A percentile compares a stretch with the other conserved stretches of the same genome.
Evolutionary conservation across 2,329 filamentous ascomycete species (phyloP).

Genomic region (Hypoxylon sp.): DNA sequence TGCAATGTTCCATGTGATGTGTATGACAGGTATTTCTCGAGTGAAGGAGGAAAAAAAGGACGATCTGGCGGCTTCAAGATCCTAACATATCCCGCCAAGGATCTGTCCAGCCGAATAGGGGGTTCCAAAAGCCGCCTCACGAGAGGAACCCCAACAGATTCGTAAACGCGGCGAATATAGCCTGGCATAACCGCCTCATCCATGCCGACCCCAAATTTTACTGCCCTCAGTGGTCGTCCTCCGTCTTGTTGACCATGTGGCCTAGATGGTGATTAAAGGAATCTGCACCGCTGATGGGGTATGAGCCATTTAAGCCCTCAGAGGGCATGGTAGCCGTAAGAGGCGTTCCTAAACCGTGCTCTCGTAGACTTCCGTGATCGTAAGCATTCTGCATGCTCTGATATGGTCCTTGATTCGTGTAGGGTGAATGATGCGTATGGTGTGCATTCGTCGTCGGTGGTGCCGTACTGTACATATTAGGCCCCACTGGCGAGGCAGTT

Average conservation of each 20-base stretch:
- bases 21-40: constrained; percentile 20
- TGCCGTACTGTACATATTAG: constrained; percentile 43
- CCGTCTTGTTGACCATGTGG: constrained; percentile 40
- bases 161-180: constrained; percentile 1
- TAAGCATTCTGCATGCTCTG: constrained; percentile 40
- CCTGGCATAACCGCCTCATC: not conserved
- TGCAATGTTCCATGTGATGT: constrained; percentile 38
- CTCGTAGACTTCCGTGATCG: constrained; percentile 41
- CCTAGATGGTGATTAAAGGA: constrained; percentile 33
- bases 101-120: constrained; percentile 11
- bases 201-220: not conserved
- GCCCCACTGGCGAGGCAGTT: constrained; percentile 42
- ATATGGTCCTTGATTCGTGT: constrained; percentile 38
- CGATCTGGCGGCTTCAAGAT: constrained; percentile 21
- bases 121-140: not conserved
- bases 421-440: constrained; percentile 40
- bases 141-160: not conserved
- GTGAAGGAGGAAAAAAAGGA: constrained; percentile 21
- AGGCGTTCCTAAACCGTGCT: constrained; percentile 41
- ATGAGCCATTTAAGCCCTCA: constrained; percentile 40
- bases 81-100: constrained; percentile 21
- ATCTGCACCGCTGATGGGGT: constrained; percentile 30
- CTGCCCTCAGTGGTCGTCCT: constrained; percentile 29
- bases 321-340: constrained; percentile 43
- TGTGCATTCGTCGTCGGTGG: constrained; percentile 40